A percentile compares a stretch with the other conserved stretches of the same genome.
Evolutionary conservation across 176 grass and related monocot genomes (phyloP).

Genomic region (Melocanna baccifera): DNA sequence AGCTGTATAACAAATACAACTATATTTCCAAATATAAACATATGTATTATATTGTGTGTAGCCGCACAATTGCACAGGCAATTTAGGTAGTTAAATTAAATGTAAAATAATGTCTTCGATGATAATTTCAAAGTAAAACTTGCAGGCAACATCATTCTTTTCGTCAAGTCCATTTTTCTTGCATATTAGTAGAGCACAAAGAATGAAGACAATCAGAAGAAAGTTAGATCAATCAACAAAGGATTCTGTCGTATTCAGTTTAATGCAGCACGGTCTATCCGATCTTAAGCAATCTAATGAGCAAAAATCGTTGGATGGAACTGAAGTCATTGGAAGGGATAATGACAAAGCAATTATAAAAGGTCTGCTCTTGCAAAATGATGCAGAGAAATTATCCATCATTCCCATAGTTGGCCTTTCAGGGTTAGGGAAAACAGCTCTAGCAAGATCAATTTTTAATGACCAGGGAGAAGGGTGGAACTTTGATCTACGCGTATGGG

Average conservation of each 20-base stretch:
- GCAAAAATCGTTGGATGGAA: neutral
- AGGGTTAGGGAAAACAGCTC: slow-evolving; percentile 47
- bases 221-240: slow-evolving; percentile 21
- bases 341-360: slow-evolving; percentile 29
- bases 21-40: no score
- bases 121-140: neutral
- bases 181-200: neutral
- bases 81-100: neutral
- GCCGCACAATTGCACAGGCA: no score
- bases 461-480: slow-evolving; percentile 24
- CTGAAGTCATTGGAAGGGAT: slow-evolving; percentile 30
- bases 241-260: slow-evolving; percentile 13
- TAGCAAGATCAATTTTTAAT: slow-evolving; percentile 39
- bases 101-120: neutral
- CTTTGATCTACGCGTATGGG: slow-evolving; percentile 39
- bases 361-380: neutral
- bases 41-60: no score
- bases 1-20: no score
- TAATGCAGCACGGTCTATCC: neutral
- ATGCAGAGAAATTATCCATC: slow-evolving; percentile 10
- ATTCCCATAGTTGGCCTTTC: slow-evolving; percentile 43
- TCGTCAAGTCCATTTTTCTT: neutral
- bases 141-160: slow-evolving; percentile 1
- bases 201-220: slow-evolving; percentile 26
- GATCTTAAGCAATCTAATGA: neutral